phyloP scores from a whole-genome alignment of 345 rosid species.

The Eucalyptus regnans region DNA sequence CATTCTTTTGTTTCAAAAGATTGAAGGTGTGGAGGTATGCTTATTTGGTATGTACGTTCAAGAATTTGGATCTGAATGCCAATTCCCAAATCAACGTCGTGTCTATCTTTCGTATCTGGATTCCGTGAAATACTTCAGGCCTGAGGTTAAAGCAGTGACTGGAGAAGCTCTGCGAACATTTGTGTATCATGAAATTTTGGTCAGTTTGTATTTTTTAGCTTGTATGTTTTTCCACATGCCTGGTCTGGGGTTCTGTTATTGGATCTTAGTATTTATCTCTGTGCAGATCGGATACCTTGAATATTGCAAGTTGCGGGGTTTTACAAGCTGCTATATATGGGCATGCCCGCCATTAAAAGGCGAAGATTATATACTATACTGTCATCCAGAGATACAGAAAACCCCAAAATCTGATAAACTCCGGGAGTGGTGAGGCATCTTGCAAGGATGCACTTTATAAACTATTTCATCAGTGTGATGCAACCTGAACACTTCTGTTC shows the following conservation, averaged over 20 bases:
- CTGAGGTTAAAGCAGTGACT: conserved; percentile 74
- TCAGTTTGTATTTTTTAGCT: conserved; percentile 10
- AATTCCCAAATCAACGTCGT: conserved; percentile 93
- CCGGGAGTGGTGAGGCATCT: conserved; percentile 77
- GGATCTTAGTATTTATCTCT: background rate
- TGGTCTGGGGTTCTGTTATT: background rate
- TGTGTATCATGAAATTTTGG: conserved; percentile 98
- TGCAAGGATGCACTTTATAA: background rate
- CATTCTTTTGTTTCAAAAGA: conserved; percentile 89
- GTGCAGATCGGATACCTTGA: conserved; percentile 97
- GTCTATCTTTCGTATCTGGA: conserved; percentile 96
- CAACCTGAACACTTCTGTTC: background rate
- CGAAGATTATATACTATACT: conserved; percentile 94
- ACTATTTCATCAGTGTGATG: background rate
- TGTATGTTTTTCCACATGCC: background rate
- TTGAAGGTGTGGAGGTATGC: conserved; percentile 99
- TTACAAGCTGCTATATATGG: conserved; percentile 99
- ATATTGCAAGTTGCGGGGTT: conserved; percentile 94
- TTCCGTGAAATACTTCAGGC: conserved; percentile 97
- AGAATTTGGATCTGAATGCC: conserved; percentile 95
- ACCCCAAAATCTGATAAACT: conserved; percentile 99
- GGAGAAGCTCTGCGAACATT: conserved; percentile 98
- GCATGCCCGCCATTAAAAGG: conserved; percentile 99
- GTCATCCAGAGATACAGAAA: conserved; percentile 99
- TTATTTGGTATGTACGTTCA: conserved; percentile 98